These are phyloP conservation scores for Citrus australasica DNA, from an alignment of 345 rosid genomes.

Conservation along the genomic window DNA sequence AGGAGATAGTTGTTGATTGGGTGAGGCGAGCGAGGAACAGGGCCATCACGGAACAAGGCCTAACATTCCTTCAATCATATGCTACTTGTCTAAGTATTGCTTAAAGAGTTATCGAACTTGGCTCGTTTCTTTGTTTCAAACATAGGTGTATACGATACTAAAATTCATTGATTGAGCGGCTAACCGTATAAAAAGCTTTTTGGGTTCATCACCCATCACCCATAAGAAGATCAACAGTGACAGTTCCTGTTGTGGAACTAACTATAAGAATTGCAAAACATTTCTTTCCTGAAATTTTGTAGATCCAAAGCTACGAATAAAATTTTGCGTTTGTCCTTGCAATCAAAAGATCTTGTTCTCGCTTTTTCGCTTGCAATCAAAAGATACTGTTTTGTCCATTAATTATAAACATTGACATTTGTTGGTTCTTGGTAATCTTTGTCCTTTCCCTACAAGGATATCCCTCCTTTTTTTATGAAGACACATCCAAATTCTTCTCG, in stretches of 20 bases:
- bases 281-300: neutral
- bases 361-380: neutral
- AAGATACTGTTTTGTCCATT: too few species aligned
- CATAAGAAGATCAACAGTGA: neutral
- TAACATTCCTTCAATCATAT: conserved; percentile 74
- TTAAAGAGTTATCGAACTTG: conserved; percentile 19
- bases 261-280: neutral
- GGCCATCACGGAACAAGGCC: conserved; percentile 89
- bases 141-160: neutral
- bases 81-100: conserved; percentile 78
- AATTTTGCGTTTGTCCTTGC: neutral
- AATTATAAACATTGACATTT: too few species aligned
- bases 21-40: conserved; percentile 67
- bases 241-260: neutral
- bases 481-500: too few species aligned
- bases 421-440: too few species aligned
- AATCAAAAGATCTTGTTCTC: neutral
- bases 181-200: neutral
- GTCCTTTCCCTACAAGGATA: too few species aligned
- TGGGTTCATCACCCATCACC: neutral
- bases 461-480: too few species aligned
- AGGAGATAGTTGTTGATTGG: conserved; percentile 67
- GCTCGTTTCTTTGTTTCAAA: neutral
- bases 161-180: neutral
- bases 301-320: conserved; percentile 10